Percentiles rank a stretch among this genome's conserved stretches.
These are phyloP conservation scores for Obelidium mucronatum DNA, from an alignment of 192 early-diverging fungal genomes.

Conservation along the genomic window DNA sequence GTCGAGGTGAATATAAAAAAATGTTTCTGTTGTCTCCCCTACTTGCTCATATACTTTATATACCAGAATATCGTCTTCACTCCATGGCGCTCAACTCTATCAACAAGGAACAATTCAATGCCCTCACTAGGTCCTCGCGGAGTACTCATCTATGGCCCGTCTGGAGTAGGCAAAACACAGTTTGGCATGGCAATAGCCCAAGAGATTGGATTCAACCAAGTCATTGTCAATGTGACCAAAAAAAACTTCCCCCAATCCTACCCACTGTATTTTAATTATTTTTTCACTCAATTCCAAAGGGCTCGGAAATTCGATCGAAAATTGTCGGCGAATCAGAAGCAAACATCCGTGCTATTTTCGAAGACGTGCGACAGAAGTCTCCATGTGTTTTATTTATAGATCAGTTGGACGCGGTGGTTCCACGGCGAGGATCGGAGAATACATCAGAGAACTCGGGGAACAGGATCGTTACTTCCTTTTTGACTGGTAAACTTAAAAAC, in stretches of 20 bases:
- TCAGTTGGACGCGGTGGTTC: slow-evolving; percentile 87
- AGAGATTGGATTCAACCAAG: slow-evolving; percentile 81
- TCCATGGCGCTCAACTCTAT: slow-evolving; percentile 52
- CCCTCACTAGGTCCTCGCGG: slow-evolving; percentile 80
- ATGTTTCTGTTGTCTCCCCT: too few species aligned
- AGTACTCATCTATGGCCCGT: slow-evolving; percentile 84
- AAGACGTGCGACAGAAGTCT: slow-evolving; percentile 78
- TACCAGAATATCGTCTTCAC: slow-evolving; percentile 44
- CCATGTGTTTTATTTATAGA: slow-evolving; percentile 95
- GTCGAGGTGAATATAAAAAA: too few species aligned
- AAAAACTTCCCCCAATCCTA: background rate
- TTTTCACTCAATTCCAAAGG: too few species aligned
- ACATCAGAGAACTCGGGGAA: slow-evolving; percentile 85
- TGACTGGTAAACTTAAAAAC: slow-evolving; percentile 62
- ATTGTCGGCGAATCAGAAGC: slow-evolving; percentile 94
- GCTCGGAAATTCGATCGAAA: slow-evolving; percentile 87
- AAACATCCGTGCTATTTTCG: slow-evolving; percentile 83
- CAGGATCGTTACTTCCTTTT: slow-evolving; percentile 86
- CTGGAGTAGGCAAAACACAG: slow-evolving; percentile 91
- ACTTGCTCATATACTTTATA: slow-evolving; percentile 37
- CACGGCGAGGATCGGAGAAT: slow-evolving; percentile 53
- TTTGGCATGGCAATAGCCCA: slow-evolving; percentile 83
- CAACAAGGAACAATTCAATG: too few species aligned
- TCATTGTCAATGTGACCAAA: slow-evolving; percentile 76
- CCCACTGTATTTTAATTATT: background rate